Percentiles rank a stretch among this genome's conserved stretches.
These are phyloP conservation scores for Eremothecium cymbalariae DNA, from an alignment of 1,139 yeast species.

Conservation along the genomic window DNA sequence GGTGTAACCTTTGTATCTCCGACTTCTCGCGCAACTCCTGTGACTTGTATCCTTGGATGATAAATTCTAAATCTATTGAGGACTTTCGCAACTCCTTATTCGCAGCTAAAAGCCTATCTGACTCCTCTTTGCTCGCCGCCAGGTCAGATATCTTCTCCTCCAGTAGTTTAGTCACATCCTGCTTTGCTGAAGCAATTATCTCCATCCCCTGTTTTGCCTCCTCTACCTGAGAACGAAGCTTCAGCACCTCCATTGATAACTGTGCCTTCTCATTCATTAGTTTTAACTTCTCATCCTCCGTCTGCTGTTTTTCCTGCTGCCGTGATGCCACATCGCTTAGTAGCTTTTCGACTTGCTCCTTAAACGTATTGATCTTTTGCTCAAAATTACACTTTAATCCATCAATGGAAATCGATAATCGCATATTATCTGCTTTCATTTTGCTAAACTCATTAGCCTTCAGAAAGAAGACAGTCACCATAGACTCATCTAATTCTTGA, in stretches of 20 bases:
- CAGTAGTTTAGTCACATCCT: conserved; percentile 11
- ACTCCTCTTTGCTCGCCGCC: conserved; percentile 43
- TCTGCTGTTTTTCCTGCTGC: conserved; percentile 27
- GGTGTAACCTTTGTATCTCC: conserved; percentile 34
- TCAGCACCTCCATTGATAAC: conserved; percentile 26
- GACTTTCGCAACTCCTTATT: conserved; percentile 40
- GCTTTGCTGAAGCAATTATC: conserved; percentile 19
- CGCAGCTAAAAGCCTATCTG: conserved; percentile 42
- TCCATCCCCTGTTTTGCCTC: conserved; percentile 8
- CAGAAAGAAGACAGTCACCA: conserved; percentile 32
- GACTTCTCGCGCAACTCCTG: conserved; percentile 33
- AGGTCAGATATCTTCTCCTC: conserved; percentile 13
- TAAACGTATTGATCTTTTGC: conserved; percentile 32
- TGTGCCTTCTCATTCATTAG: conserved; percentile 29
- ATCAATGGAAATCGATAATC: conserved; percentile 47
- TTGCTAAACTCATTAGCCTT: conserved; percentile 44
- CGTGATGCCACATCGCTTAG: conserved; percentile 30
- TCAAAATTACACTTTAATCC: conserved; percentile 39
- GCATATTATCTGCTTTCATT: conserved; percentile 43
- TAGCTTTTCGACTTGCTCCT: conserved; percentile 29
- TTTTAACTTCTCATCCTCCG: conserved; percentile 28
- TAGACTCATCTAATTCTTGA: conserved; percentile 19
- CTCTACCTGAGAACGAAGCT: conserved; percentile 8
- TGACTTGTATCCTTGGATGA: conserved; percentile 32
- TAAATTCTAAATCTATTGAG: conserved; percentile 35